Evolutionary conservation across 2,329 filamentous ascomycete species (phyloP), one percentile per base, ranked within the genome.

Genomic region (Phaeosphaeriaceae sp.): DNA sequence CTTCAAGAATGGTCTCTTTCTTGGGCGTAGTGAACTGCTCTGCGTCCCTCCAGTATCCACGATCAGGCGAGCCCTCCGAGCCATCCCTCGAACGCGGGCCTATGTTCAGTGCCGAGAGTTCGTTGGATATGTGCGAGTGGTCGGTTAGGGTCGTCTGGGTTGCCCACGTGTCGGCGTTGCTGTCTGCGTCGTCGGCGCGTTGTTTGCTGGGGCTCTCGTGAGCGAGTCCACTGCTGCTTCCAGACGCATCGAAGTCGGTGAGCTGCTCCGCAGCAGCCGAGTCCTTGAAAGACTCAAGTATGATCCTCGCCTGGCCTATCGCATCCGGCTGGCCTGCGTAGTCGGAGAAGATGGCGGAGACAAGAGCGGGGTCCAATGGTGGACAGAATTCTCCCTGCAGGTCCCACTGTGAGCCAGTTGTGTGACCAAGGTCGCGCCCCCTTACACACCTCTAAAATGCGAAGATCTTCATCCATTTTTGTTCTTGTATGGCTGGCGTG

Each of bases 181-280:
- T 78, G 22, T 75, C 70, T 20, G 68, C 65, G 53, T 73, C 72
- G 31, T 52, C 48, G 9, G 64, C 65, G 46, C 56, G 60, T 27
- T 58, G 54, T 45, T 70, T 68, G 50, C 56, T 57, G 17, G 60
- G 61, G 45, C 60, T 68, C 4, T 63, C 58, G 21, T 63, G 58
- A 21, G 61, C 49, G 7, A 63, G 61, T 58, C 61, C 67, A 13
- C 83, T 85, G 25, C 88, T 85, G 24, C 89, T 86, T 2, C 90
- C 92, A 31, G 90, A 92, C 0, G 91, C 86, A 65, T 95, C 92
- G 71, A 96, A 96, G 0, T 88, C 88, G 10, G 86, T 88, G 17
- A 88, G 85, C 70, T 95, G 91, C 72, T 95, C 90, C 1, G 80
- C 78, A 0, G 81, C 74, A 0, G 90, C 92, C 57, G 85, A 81